These are phyloP conservation scores for Chlorella vulgaris DNA, from an alignment of 139 green algal species.

Conservation along the genomic window DNA sequence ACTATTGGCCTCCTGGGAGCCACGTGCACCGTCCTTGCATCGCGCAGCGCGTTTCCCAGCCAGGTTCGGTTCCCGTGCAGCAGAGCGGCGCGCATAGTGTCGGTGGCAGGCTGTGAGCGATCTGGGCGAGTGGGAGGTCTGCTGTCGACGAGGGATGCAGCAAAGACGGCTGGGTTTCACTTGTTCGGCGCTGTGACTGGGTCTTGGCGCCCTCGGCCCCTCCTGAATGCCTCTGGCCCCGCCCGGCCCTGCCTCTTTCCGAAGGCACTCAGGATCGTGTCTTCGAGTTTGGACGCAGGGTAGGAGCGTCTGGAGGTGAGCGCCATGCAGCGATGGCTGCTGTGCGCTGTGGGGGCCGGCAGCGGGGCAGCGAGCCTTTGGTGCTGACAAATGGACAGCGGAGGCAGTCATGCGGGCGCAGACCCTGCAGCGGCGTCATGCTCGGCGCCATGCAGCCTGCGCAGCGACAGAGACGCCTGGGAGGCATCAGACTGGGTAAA, in stretches of 20 bases:
- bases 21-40: not conserved
- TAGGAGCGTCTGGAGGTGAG: conserved; percentile 9
- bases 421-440: not conserved
- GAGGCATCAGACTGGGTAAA: no score
- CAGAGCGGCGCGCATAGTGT: not conserved
- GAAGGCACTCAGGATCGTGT: conserved; percentile 4
- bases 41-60: not conserved
- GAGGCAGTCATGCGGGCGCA: no score
- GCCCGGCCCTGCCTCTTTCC: conserved; percentile 12
- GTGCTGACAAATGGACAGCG: no score
- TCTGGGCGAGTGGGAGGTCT: not conserved
- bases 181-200: no score
- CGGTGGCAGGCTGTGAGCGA: not conserved
- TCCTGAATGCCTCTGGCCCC: no score
- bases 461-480: no score
- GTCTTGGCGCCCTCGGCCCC: no score
- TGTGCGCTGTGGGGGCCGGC: no score
- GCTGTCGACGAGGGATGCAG: no score
- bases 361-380: no score
- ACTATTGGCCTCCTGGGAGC: not conserved
- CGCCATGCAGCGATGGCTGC: not conserved
- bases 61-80: not conserved
- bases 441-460: not conserved
- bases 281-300: not conserved
- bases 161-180: no score